Percentiles rank a stretch among this genome's conserved stretches.
Evolutionary conservation across 129 eudicot species (phyloP).

Genomic region (Lonicera japonica): DNA sequence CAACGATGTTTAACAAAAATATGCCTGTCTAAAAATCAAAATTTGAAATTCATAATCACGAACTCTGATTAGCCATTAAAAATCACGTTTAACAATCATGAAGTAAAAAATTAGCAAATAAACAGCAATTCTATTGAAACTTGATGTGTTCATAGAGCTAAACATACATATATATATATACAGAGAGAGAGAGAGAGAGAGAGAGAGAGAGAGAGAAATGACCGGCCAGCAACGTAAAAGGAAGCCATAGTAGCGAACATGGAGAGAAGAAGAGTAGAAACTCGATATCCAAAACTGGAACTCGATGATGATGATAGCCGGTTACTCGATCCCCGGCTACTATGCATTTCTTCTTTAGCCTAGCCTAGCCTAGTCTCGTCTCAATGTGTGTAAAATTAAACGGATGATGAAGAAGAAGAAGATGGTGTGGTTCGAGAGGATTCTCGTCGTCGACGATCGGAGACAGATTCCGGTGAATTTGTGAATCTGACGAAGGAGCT

Average conservation of each 20-base stretch:
- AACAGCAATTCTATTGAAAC: background rate
- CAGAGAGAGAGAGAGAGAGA: too few species aligned
- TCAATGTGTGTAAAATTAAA: background rate
- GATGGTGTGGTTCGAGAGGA: too few species aligned
- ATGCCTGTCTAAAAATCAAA: too few species aligned
- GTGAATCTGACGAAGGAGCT: background rate
- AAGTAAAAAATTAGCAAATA: background rate
- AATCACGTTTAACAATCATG: too few species aligned
- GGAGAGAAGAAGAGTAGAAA: conserved; percentile 46
- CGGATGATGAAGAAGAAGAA: background rate
- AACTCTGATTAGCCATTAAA: too few species aligned
- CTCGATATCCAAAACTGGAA: conserved; percentile 40
- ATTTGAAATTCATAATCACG: too few species aligned
- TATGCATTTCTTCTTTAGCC: conserved; percentile 40
- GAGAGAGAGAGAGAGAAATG: background rate
- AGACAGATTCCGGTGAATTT: background rate
- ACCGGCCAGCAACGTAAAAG: conserved; percentile 73
- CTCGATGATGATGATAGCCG: conserved; percentile 49
- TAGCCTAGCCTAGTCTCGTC: too few species aligned
- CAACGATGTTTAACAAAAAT: too few species aligned
- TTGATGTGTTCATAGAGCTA: too few species aligned
- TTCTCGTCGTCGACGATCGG: background rate
- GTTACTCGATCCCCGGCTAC: conserved; percentile 57
- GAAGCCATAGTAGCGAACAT: conserved; percentile 87
- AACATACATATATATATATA: too few species aligned